These are phyloP conservation scores for Pochonia chlamydosporia DNA, from an alignment of 2,329 filamentous ascomycete species.

Conservation along the genomic window DNA sequence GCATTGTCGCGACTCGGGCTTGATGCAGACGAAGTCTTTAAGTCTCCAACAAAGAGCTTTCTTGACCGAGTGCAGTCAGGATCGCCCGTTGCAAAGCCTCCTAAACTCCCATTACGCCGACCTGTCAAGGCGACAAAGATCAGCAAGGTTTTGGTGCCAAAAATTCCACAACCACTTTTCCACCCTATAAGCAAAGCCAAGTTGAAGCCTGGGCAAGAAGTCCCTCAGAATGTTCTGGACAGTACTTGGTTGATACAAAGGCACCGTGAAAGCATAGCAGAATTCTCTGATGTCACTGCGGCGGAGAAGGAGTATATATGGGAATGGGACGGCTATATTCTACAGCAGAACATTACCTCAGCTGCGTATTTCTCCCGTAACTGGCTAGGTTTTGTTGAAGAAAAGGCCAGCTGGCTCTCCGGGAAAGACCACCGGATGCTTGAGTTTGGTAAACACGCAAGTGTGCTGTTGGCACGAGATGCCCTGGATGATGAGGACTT, in stretches of 20 bases:
- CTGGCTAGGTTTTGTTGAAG: slow-evolving; percentile 45
- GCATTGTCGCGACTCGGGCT: slow-evolving; percentile 35
- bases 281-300: slow-evolving; percentile 49
- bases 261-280: slow-evolving; percentile 50
- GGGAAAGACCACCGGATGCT: slow-evolving; percentile 39
- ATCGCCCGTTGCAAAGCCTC: slow-evolving; percentile 14
- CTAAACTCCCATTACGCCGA: slow-evolving; percentile 10
- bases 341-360: slow-evolving; percentile 44
- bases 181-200: slow-evolving; percentile 50
- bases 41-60: slow-evolving; percentile 16
- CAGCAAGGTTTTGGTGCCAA: slow-evolving; percentile 37
- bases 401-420: slow-evolving; percentile 48
- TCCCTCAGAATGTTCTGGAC: slow-evolving; percentile 39
- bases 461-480: slow-evolving; percentile 43
- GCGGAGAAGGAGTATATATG: slow-evolving; percentile 53
- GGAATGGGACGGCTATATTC: slow-evolving; percentile 52
- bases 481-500: slow-evolving; percentile 40
- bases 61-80: slow-evolving; percentile 18
- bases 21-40: slow-evolving; percentile 20
- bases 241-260: slow-evolving; percentile 53
- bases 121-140: slow-evolving; percentile 13
- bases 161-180: slow-evolving; percentile 47
- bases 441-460: slow-evolving; percentile 51
- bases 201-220: slow-evolving; percentile 41
- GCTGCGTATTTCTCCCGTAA: slow-evolving; percentile 45